Conservation (phyloP, 164 flowering plant species). For the Echeveria elegans region DNA sequence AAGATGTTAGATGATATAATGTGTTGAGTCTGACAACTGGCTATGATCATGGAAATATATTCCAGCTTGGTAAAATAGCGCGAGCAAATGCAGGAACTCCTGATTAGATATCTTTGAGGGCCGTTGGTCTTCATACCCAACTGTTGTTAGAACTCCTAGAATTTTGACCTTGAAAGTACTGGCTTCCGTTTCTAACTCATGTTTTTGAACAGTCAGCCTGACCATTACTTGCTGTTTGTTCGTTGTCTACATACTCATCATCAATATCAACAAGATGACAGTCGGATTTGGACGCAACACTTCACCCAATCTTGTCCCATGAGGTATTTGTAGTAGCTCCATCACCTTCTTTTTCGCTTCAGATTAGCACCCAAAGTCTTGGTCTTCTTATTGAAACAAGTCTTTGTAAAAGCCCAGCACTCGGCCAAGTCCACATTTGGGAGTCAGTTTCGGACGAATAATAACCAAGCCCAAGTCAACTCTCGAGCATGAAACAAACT, state of each 20-base stretch:
- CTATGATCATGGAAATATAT: slow-evolving; percentile 44
- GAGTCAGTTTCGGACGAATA: slow-evolving; percentile 46
- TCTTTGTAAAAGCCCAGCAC: slow-evolving; percentile 78
- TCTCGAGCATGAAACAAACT: slow-evolving; percentile 74
- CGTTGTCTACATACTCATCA: slow-evolving; percentile 18
- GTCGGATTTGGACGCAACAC: not conserved
- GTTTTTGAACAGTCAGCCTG: slow-evolving; percentile 13
- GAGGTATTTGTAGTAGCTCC: slow-evolving; percentile 41
- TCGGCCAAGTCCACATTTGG: slow-evolving; percentile 64
- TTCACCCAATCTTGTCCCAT: slow-evolving; percentile 7
- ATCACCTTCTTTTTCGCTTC: slow-evolving; percentile 76
- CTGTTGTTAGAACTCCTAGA: slow-evolving; percentile 33
- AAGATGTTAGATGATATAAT: not conserved
- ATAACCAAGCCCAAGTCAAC: slow-evolving; percentile 86
- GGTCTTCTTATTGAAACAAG: slow-evolving; percentile 80
- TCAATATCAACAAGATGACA: slow-evolving; percentile 5
- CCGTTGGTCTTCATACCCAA: slow-evolving; percentile 66
- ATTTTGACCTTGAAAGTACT: slow-evolving; percentile 52
- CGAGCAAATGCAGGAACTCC: slow-evolving; percentile 46
- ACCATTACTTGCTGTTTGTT: slow-evolving; percentile 13
- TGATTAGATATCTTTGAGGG: slow-evolving; percentile 67
- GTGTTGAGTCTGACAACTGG: slow-evolving; percentile 10
- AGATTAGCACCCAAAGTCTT: slow-evolving; percentile 85
- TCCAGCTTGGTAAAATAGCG: slow-evolving; percentile 48
- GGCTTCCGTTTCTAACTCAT: slow-evolving; percentile 18